phyloP scores from a whole-genome alignment of 2,329 filamentous ascomycete species.

The Aspergillus clavatus region DNA sequence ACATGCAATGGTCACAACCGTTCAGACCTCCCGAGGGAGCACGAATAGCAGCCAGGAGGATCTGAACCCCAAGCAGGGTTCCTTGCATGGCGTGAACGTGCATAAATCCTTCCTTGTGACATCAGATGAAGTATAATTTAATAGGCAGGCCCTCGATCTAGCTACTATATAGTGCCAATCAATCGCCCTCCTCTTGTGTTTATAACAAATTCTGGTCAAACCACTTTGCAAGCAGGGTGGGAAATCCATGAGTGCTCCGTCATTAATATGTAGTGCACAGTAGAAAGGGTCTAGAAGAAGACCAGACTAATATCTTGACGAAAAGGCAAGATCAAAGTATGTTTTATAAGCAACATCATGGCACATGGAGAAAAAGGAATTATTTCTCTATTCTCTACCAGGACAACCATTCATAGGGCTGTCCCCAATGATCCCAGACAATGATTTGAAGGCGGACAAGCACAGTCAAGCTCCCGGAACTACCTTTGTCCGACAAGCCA shows the following conservation, averaged over 20 bases:
- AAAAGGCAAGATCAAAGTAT: too few species aligned
- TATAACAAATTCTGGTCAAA: neutral
- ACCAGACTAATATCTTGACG: too few species aligned
- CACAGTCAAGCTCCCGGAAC: neutral
- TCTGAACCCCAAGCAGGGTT: constrained; percentile 23
- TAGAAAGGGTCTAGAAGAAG: too few species aligned
- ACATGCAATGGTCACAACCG: constrained; percentile 24
- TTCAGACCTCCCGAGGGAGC: constrained; percentile 25
- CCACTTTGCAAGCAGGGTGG: neutral
- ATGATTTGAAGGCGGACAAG: too few species aligned
- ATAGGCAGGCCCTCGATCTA: neutral
- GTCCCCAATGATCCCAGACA: too few species aligned
- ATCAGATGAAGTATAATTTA: constrained; percentile 17
- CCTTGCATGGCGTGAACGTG: constrained; percentile 29
- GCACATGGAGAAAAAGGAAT: too few species aligned
- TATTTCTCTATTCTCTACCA: too few species aligned
- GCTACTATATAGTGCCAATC: neutral
- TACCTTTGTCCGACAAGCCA: neutral
- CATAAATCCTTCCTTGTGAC: constrained; percentile 34
- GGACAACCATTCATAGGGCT: too few species aligned
- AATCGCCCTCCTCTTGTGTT: neutral
- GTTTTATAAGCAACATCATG: too few species aligned
- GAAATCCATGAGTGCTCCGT: too few species aligned
- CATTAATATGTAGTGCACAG: neutral
- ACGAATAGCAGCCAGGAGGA: constrained; percentile 32